Evolutionary conservation across 2,329 filamentous ascomycete genomes (phyloP).

Genomic region (Cladobotryum mycophilum): DNA sequence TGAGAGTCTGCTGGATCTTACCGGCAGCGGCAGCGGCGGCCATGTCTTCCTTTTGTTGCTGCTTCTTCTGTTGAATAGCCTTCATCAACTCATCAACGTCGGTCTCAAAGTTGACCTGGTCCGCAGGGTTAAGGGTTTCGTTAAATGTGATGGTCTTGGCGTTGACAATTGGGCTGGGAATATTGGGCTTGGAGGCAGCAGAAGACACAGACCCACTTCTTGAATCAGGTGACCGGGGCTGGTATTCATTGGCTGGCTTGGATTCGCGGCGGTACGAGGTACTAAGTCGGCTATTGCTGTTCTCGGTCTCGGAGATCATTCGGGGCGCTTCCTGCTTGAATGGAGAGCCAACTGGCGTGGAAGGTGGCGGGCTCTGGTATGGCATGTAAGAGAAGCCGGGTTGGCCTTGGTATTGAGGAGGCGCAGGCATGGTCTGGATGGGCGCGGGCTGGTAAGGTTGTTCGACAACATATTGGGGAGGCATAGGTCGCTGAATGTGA

Average conservation of each 20-base stretch:
- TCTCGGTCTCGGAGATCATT: slow-evolving; percentile 18
- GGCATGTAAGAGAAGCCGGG: slow-evolving; percentile 39
- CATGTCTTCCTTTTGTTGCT: slow-evolving; percentile 26
- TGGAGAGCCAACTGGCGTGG: slow-evolving; percentile 27
- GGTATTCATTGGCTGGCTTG: slow-evolving; percentile 25
- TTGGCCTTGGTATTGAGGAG: slow-evolving; percentile 37
- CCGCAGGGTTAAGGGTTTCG: slow-evolving; percentile 38
- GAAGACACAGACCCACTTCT: slow-evolving; percentile 26
- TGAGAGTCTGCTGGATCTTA: slow-evolving; percentile 18
- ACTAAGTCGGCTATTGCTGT: slow-evolving; percentile 12
- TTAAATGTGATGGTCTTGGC: slow-evolving; percentile 40
- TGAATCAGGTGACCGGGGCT: slow-evolving; percentile 27
- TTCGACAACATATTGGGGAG: slow-evolving; percentile 42
- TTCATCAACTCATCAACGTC: slow-evolving; percentile 85
- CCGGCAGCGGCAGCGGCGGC: slow-evolving; percentile 14
- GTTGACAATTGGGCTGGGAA: slow-evolving; percentile 24
- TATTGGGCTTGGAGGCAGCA: slow-evolving; percentile 1
- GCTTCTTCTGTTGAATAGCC: slow-evolving; percentile 66
- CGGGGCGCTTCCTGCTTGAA: slow-evolving; percentile 29
- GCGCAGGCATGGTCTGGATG: slow-evolving; percentile 35
- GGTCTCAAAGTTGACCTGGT: slow-evolving; percentile 65
- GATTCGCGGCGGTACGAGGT: slow-evolving; percentile 20
- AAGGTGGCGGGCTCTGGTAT: slow-evolving; percentile 33
- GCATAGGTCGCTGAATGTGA: slow-evolving; percentile 38
- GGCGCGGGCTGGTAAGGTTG: slow-evolving; percentile 38